Evolutionary conservation across 2,329 filamentous ascomycete species (phyloP).

Genomic region (Colletotrichum tropicicola): DNA sequence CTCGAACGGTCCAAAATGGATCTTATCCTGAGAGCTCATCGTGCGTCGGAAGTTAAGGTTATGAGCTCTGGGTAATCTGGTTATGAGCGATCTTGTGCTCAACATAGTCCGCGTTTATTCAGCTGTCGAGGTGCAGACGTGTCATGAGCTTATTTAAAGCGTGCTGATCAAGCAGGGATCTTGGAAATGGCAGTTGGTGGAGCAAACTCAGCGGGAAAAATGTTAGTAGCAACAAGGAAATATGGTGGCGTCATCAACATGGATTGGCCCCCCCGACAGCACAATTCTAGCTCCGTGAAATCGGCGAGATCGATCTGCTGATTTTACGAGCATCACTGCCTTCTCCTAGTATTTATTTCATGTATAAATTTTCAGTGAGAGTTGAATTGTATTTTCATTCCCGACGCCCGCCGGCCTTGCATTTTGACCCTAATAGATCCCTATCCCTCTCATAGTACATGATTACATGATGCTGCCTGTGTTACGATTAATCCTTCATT

Average conservation of each 20-base stretch:
- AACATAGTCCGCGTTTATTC: conserved; percentile 1
- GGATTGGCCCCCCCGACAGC: background rate
- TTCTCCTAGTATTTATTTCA: too few species aligned
- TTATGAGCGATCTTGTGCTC: background rate
- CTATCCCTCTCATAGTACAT: conserved; percentile 13
- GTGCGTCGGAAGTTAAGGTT: background rate
- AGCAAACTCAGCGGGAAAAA: conserved; percentile 6
- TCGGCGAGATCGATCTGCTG: too few species aligned
- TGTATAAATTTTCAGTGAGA: background rate
- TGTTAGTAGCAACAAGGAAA: conserved; percentile 14
- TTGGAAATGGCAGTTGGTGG: background rate
- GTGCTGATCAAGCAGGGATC: background rate
- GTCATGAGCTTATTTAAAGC: background rate
- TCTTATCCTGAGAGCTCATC: conserved; percentile 38
- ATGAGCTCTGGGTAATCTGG: background rate
- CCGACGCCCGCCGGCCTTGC: background rate
- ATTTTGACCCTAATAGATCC: conserved; percentile 21
- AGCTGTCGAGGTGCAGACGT: background rate
- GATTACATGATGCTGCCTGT: background rate
- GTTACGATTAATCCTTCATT: background rate
- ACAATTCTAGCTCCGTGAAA: too few species aligned
- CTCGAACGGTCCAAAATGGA: conserved; percentile 80
- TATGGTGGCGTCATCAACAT: conserved; percentile 28
- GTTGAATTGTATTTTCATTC: conserved; percentile 9
- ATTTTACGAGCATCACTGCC: too few species aligned